A percentile compares a stretch with the other conserved stretches of the same genome.
Evolutionary conservation across 352 stramenopile species (phyloP).

Genomic region (Pythium plurisporium): DNA sequence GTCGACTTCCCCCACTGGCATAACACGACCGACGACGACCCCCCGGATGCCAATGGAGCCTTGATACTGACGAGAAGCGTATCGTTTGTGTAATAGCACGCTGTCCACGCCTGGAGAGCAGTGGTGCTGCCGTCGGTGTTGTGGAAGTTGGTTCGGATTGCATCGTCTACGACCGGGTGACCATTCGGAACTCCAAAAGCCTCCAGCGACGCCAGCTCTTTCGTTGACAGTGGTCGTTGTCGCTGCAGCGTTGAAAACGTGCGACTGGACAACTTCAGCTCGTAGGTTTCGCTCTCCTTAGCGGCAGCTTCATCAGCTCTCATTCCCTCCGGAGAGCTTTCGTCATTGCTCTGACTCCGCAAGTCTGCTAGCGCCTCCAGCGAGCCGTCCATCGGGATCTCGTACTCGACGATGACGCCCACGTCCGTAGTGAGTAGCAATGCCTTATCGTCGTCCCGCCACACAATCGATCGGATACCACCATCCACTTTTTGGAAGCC

Average conservation of each 20-base stretch:
- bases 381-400: constrained; percentile 34
- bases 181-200: constrained; percentile 14
- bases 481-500: constrained; percentile 61
- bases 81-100: constrained; percentile 35
- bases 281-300: constrained; percentile 44
- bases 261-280: constrained; percentile 39
- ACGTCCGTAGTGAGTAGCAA: constrained; percentile 61
- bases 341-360: constrained; percentile 2
- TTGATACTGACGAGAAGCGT: constrained; percentile 52
- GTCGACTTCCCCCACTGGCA: constrained; percentile 27
- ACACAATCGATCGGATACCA: constrained; percentile 42
- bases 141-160: constrained; percentile 46
- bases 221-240: constrained; percentile 40
- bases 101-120: constrained; percentile 29
- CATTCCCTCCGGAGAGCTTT: neutral
- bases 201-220: constrained; percentile 50
- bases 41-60: neutral
- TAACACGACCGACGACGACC: constrained; percentile 30
- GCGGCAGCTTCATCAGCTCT: neutral
- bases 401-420: constrained; percentile 64
- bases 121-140: constrained; percentile 25
- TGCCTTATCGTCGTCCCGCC: constrained; percentile 59
- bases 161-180: constrained; percentile 41
- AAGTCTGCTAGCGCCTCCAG: constrained; percentile 19
- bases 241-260: constrained; percentile 41